Evolutionary conservation across 768 basidiomycete genomes (phyloP).

Genomic region (Cystofilobasidium capitatum): DNA sequence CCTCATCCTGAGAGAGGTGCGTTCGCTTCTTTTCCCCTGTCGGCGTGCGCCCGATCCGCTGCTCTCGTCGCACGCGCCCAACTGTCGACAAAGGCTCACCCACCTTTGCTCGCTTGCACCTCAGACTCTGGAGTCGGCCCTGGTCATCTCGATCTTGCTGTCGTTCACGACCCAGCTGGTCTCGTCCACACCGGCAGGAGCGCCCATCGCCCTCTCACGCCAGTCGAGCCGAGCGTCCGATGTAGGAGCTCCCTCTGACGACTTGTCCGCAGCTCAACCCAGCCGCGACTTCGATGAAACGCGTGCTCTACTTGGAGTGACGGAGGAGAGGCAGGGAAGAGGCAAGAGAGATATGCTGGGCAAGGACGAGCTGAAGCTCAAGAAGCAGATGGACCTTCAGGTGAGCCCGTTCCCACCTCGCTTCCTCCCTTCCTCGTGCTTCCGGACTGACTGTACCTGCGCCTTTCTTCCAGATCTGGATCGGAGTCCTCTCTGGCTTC

Average conservation of each 20-base stretch:
- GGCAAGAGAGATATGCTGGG: background rate
- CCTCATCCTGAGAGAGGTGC: background rate
- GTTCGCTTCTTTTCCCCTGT: background rate
- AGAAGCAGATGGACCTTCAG: slow-evolving; percentile 23
- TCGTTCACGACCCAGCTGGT: slow-evolving; percentile 26
- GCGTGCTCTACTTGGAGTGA: background rate
- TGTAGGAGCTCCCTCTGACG: background rate
- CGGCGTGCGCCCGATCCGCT: no score
- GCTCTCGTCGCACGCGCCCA: no score
- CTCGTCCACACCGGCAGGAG: slow-evolving; percentile 6
- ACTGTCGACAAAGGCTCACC: no score
- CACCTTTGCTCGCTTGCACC: background rate
- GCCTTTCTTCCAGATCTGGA: slow-evolving; percentile 20
- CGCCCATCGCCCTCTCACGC: slow-evolving; percentile 3
- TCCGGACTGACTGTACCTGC: background rate
- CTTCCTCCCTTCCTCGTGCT: background rate
- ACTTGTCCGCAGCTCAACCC: background rate
- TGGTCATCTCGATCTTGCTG: slow-evolving; percentile 25
- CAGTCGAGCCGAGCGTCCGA: background rate
- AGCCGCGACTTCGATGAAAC: background rate
- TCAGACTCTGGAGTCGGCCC: slow-evolving; percentile 20
- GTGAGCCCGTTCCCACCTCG: background rate
- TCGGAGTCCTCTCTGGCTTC: slow-evolving; percentile 20
- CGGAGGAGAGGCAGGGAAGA: background rate
- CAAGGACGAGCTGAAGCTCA: background rate